These are phyloP conservation scores for Gymnopilus junonius DNA, from an alignment of 768 basidiomycete genomes.

Conservation along the genomic window DNA sequence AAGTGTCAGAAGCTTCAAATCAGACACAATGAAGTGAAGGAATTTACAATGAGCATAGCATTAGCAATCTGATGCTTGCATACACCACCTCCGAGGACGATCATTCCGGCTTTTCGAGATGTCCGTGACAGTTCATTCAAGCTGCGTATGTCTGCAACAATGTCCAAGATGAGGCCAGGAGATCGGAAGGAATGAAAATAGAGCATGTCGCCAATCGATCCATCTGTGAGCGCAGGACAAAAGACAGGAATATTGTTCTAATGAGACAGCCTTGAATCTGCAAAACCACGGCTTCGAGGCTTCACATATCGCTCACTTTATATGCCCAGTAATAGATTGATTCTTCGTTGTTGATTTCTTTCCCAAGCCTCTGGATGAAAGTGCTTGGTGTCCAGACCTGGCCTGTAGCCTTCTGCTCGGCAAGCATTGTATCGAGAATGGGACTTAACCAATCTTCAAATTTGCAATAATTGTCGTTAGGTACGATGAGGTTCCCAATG, in stretches of 20 bases:
- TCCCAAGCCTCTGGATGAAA: conserved; percentile 91
- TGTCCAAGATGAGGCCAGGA: conserved; percentile 87
- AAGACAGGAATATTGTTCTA: conserved; percentile 99
- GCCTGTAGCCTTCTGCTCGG: conserved; percentile 77
- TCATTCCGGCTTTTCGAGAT: conserved; percentile 96
- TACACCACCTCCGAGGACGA: conserved; percentile 95
- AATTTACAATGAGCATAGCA: conserved; percentile 93
- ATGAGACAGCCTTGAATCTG: conserved; percentile 10
- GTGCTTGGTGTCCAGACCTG: conserved; percentile 90
- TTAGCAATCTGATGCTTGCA: conserved; percentile 99
- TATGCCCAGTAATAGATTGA: conserved; percentile 99
- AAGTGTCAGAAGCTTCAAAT: conserved; percentile 2
- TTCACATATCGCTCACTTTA: conserved; percentile 69
- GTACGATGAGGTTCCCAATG: conserved; percentile 94
- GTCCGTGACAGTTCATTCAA: conserved; percentile 89
- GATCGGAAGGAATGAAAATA: conserved; percentile 96
- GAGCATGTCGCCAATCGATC: conserved; percentile 98
- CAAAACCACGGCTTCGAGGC: not conserved
- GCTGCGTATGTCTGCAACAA: conserved; percentile 90
- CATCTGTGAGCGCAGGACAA: conserved; percentile 97
- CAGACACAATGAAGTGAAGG: not conserved
- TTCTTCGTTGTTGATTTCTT: conserved; percentile 96
- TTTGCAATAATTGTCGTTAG: conserved; percentile 98
- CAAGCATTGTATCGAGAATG: conserved; percentile 87
- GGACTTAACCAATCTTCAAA: conserved; percentile 99